Evolutionary conservation across 192 early-diverging fungal genomes (phyloP), one percentile per base, ranked within the genome.

Genomic region (Tieghemiomyces parasiticus): DNA sequence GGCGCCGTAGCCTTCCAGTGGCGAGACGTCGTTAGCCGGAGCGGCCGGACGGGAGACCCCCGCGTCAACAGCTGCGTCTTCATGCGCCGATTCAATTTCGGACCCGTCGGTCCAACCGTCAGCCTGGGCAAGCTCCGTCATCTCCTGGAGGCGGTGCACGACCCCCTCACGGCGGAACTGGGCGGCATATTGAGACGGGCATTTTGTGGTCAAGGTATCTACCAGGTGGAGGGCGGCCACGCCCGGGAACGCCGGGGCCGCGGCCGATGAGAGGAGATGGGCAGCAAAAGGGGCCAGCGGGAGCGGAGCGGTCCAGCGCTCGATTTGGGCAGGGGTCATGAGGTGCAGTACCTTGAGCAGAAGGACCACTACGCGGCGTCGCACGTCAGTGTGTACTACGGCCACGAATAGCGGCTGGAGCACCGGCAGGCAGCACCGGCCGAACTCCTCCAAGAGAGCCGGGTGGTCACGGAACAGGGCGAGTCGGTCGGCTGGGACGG

Each of bases 121-220:
- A n/a, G n/a, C n/a, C n/a, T n/a, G n/a, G n/a, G n/a, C n/a, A n/a
- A n/a, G n/a, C n/a, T n/a, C n/a, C n/a, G n/a, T n/a, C n/a, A 86
- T 53, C 58, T 75, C 70, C 4, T 63, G 65, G 46, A 92, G 70
- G 46, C 82, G 79, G 56, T 77, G 73, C 1, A 78, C 61, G 3
- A 90, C 81, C 2, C 92, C 92, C 56, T 93, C 92, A 25, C 88
- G 71, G 35, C 76, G 68, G 66, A 95, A 85, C 56, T 74, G 73
- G 9, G 58, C 63, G 12, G 62, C 59, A 63, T 83, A 90, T 4
- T 65, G 24, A 2, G 69, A 65, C 0, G 85, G 83, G 16, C 87
- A 70, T 60, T 79, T 84, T 14, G 74, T 71, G 47, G 86, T 64
- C 8, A 91, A 74, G 1, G 90, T 60, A 13, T 73, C 61, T 4